Evolutionary conservation across 108 stramenopile species (phyloP).

Genomic region (Stephanodiscus triporus): DNA sequence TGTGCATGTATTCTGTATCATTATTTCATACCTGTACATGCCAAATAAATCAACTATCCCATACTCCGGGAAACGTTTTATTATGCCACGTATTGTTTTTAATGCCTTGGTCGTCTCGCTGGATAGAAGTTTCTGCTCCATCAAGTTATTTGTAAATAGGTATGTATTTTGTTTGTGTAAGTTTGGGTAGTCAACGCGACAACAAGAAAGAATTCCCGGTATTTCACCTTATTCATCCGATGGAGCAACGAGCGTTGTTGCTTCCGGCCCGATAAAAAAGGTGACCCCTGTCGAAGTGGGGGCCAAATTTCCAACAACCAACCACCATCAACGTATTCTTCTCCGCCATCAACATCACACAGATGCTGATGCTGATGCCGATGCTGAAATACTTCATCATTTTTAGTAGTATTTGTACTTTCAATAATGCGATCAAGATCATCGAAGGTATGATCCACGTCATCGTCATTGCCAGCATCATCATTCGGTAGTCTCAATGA

Average conservation of each 20-base stretch:
- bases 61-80: constrained; percentile 59
- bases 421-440: constrained; percentile 21
- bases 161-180: background rate
- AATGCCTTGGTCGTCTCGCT: constrained; percentile 55
- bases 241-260: constrained; percentile 18
- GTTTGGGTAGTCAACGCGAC: background rate
- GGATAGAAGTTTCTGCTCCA: constrained; percentile 53
- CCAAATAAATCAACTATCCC: constrained; percentile 61
- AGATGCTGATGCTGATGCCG: background rate
- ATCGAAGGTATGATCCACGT: constrained; percentile 27
- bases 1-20: background rate
- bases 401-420: background rate
- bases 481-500: background rate
- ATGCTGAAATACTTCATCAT: background rate
- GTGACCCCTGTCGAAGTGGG: constrained; percentile 10
- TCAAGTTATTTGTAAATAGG: constrained; percentile 12
- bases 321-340: background rate
- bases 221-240: constrained; percentile 16
- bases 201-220: background rate
- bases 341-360: background rate
- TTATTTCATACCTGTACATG: constrained; percentile 28
- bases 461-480: background rate
- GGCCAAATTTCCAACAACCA: constrained; percentile 6
- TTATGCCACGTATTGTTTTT: constrained; percentile 57
- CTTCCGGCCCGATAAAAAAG: constrained; percentile 8